Percentiles rank a stretch among this genome's conserved stretches.
These are phyloP conservation scores for Acephala macrosclerotiorum DNA, from an alignment of 2,329 filamentous ascomycete species.

Conservation along the genomic window DNA sequence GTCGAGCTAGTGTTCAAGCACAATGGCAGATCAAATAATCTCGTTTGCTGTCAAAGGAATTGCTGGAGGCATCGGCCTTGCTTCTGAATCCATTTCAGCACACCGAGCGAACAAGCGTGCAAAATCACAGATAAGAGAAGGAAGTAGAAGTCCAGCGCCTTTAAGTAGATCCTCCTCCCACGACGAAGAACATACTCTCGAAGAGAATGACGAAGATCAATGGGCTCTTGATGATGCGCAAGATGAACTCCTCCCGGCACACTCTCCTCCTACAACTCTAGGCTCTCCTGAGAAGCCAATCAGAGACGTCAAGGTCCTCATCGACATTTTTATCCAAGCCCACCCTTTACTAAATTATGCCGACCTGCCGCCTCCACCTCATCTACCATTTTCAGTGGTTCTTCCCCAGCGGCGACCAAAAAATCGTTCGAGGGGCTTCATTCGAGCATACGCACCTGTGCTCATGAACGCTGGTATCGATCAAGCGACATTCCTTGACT, in stretches of 20 bases:
- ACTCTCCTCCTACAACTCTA: slow-evolving; percentile 1
- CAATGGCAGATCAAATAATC: not conserved
- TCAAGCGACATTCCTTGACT: slow-evolving; percentile 55
- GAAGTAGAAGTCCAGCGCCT: not conserved
- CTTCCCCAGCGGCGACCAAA: slow-evolving; percentile 58
- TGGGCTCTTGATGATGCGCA: slow-evolving; percentile 13
- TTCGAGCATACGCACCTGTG: slow-evolving; percentile 58
- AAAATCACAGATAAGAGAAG: slow-evolving; percentile 7
- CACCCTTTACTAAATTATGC: slow-evolving; percentile 14
- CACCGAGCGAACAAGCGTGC: slow-evolving; percentile 19
- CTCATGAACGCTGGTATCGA: slow-evolving; percentile 54
- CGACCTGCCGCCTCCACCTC: slow-evolving; percentile 22
- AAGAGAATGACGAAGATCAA: slow-evolving; percentile 13
- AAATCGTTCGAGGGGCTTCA: slow-evolving; percentile 54
- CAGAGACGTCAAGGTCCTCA: slow-evolving; percentile 6
- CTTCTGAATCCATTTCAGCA: slow-evolving; percentile 18
- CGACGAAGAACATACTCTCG: not conserved
- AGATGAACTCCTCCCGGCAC: not conserved
- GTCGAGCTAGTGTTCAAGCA: not conserved
- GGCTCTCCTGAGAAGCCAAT: slow-evolving; percentile 8
- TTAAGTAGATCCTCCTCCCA: not conserved
- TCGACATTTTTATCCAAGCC: not conserved
- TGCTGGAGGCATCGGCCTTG: slow-evolving; percentile 24
- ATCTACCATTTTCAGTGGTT: slow-evolving; percentile 53
- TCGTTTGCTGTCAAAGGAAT: slow-evolving; percentile 18